These are phyloP conservation scores for Boletales sp. DNA, from an alignment of 768 basidiomycete genomes.

Conservation along the genomic window DNA sequence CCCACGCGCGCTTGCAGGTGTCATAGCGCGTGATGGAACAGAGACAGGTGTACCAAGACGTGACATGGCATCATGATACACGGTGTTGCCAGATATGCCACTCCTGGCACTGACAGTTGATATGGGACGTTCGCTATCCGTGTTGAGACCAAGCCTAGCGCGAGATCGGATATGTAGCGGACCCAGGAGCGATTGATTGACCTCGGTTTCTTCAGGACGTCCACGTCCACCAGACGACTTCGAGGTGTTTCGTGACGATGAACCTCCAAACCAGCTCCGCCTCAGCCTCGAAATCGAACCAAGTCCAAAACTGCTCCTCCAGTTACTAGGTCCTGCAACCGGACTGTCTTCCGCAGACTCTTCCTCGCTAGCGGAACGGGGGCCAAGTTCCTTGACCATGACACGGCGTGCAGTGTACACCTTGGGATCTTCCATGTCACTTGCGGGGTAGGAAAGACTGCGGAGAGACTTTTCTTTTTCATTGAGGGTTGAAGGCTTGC, in stretches of 20 bases:
- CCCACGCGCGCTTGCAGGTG: conserved; percentile 36
- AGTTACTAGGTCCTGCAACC: conserved; percentile 28
- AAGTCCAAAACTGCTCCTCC: conserved; percentile 41
- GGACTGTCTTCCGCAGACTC: conserved; percentile 16
- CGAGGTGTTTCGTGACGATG: conserved; percentile 29
- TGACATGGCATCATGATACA: conserved; percentile 63
- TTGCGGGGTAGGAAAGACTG: conserved; percentile 30
- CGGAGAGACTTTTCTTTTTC: conserved; percentile 34
- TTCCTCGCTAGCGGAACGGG: conserved; percentile 22
- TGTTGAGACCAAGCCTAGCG: conserved; percentile 34
- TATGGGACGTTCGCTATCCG: conserved; percentile 48
- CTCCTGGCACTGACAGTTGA: conserved; percentile 58
- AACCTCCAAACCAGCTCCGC: conserved; percentile 54
- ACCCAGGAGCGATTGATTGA: conserved; percentile 37
- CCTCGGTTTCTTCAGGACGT: conserved; percentile 45
- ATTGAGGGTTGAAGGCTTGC: conserved; percentile 23
- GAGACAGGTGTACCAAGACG: conserved; percentile 40
- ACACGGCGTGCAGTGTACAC: conserved; percentile 39
- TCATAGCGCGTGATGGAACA: conserved; percentile 43
- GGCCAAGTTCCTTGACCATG: conserved; percentile 33
- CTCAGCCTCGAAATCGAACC: conserved; percentile 48
- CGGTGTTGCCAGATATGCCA: conserved; percentile 48
- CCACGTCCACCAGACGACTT: conserved; percentile 23
- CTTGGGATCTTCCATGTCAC: conserved; percentile 31
- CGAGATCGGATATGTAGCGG: conserved; percentile 21